phyloP scores from a whole-genome alignment of 345 rosid genomes.

The Iberis pinnata region DNA sequence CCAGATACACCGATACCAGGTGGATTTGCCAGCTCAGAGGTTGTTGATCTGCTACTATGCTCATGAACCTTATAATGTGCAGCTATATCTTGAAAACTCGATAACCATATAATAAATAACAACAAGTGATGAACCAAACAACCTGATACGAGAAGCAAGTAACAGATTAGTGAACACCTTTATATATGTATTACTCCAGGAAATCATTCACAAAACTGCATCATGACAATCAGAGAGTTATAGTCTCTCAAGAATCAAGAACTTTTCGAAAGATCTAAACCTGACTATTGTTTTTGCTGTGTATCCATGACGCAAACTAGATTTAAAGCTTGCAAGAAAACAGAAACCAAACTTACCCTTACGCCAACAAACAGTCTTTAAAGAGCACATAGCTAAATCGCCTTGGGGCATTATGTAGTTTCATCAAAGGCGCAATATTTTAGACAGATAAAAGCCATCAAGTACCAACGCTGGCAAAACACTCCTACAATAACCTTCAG shows the following conservation, averaged over 20 bases:
- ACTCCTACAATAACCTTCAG: conserved; percentile 19
- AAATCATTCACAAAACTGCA: neutral
- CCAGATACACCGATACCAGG: conserved; percentile 62
- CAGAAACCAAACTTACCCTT: conserved; percentile 38
- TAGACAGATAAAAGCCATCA: conserved; percentile 21
- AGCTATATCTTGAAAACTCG: conserved; percentile 56
- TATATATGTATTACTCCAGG: neutral
- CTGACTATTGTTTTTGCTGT: neutral
- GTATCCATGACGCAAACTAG: no score
- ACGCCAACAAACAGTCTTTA: conserved; percentile 33
- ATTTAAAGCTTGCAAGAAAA: conserved; percentile 1
- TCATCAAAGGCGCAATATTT: conserved; percentile 25
- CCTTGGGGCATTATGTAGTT: conserved; percentile 50
- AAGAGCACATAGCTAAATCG: conserved; percentile 47
- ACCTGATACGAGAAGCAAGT: conserved; percentile 45
- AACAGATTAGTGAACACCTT: conserved; percentile 20
- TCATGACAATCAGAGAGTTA: no score
- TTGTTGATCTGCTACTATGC: conserved; percentile 42
- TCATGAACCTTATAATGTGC: conserved; percentile 35
- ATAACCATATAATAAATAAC: conserved; percentile 58
- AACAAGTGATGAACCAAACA: conserved; percentile 45
- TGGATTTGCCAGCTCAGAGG: conserved; percentile 57
- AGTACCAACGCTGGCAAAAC: conserved; percentile 13
- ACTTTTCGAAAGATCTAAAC: neutral
- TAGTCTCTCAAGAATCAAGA: neutral